phyloP scores from a whole-genome alignment of 1,284 basidiomycete genomes.

The Ustilago lituana region DNA sequence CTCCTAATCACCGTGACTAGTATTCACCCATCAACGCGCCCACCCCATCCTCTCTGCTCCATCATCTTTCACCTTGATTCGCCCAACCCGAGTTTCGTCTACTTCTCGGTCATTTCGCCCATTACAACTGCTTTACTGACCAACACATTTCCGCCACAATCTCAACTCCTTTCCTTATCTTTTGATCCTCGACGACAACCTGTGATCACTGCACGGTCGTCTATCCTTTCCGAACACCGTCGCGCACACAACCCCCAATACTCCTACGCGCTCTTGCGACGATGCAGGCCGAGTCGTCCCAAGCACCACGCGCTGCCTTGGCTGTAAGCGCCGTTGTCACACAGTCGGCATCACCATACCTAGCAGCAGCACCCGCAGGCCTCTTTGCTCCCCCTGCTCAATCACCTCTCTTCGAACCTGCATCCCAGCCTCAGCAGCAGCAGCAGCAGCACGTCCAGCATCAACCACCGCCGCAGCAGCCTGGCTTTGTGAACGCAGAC shows the following conservation, averaged over 20 bases:
- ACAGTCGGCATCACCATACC: conserved; percentile 31
- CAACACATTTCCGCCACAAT: neutral
- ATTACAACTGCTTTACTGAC: conserved; percentile 32
- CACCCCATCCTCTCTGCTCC: too few species aligned
- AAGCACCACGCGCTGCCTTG: conserved; percentile 15
- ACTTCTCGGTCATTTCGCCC: too few species aligned
- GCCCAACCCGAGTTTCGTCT: too few species aligned
- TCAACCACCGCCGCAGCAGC: conserved; percentile 11
- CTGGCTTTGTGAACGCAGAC: conserved; percentile 12
- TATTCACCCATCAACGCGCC: neutral
- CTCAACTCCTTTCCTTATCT: neutral
- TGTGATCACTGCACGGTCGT: conserved; percentile 20
- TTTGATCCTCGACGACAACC: neutral
- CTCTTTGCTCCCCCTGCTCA: conserved; percentile 26
- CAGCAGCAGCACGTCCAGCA: conserved; percentile 30
- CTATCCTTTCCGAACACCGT: neutral
- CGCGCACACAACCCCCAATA: neutral
- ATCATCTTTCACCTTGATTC: too few species aligned
- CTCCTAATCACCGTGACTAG: neutral
- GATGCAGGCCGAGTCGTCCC: conserved; percentile 38
- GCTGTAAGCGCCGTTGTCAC: conserved; percentile 2
- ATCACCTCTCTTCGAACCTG: conserved; percentile 15
- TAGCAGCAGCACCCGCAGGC: conserved; percentile 26
- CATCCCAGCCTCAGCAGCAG: conserved; percentile 18
- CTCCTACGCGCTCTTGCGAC: neutral